Evolutionary conservation across 2,329 filamentous ascomycete species (phyloP).

Genomic region (Ophiostoma triangulosporum): DNA sequence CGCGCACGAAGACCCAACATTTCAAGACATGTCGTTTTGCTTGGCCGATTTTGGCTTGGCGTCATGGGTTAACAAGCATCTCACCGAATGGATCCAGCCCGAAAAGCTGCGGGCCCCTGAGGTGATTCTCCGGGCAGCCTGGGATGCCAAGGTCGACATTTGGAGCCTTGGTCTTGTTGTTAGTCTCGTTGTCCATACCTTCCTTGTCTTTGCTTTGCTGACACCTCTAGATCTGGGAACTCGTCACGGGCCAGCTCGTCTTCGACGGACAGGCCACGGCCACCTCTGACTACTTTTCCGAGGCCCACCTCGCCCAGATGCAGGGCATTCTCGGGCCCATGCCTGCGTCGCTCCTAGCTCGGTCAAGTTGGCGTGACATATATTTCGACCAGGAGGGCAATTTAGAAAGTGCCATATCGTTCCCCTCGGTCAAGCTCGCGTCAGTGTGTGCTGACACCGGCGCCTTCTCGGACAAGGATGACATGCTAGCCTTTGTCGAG

Average conservation of each 20-base stretch:
- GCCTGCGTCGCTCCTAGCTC: neutral
- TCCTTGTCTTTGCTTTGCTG: neutral
- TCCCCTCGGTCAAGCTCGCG: neutral
- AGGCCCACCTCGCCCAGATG: slow-evolving; percentile 4
- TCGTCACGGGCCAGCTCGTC: slow-evolving; percentile 1
- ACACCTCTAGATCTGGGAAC: neutral
- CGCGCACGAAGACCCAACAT: neutral
- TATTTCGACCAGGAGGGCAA: neutral
- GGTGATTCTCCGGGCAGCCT: neutral
- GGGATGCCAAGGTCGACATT: slow-evolving; percentile 5
- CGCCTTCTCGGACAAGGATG: slow-evolving; percentile 1
- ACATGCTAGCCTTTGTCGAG: neutral
- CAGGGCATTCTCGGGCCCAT: slow-evolving; percentile 1
- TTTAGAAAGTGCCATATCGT: neutral
- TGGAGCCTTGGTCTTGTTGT: slow-evolving; percentile 3
- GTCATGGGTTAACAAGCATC: neutral
- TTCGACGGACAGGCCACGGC: slow-evolving; percentile 6
- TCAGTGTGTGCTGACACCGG: neutral
- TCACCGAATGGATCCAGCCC: slow-evolving; percentile 7
- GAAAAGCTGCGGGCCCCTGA: slow-evolving; percentile 4
- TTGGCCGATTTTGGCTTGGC: slow-evolving; percentile 5
- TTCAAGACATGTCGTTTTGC: neutral
- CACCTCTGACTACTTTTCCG: neutral
- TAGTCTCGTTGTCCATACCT: neutral
- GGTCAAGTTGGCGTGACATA: neutral